A percentile compares a stretch with the other conserved stretches of the same genome.
Conservation (phyloP, 495 filamentous ascomycete species). For the Neurospora intermedia region DNA sequence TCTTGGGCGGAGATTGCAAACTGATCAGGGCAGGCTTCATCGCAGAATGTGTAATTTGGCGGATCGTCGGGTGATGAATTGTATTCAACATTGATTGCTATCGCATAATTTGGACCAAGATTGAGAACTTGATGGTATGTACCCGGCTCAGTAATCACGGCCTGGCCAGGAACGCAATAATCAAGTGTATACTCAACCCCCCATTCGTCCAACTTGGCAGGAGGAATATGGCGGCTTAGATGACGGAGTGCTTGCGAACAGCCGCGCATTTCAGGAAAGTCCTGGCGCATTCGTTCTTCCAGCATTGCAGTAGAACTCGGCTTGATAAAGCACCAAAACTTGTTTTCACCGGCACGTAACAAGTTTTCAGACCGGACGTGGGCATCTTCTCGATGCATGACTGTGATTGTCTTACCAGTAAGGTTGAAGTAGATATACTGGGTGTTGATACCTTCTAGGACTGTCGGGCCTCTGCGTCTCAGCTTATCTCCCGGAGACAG, state of each 20-base stretch:
- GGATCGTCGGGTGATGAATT: constrained; percentile 20
- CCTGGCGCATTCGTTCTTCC: constrained; percentile 14
- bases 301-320: constrained; percentile 14
- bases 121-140: constrained; percentile 29
- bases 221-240: constrained; percentile 23
- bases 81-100: constrained; percentile 27
- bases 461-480: constrained; percentile 13
- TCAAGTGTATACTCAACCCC: constrained; percentile 26
- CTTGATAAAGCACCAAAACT: constrained; percentile 28
- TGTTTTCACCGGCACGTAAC: constrained; percentile 22
- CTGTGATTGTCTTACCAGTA: constrained; percentile 21
- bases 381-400: constrained; percentile 25
- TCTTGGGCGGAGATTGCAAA: constrained; percentile 19
- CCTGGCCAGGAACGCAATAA: constrained; percentile 24
- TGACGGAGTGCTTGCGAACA: constrained; percentile 25
- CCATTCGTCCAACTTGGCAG: constrained; percentile 19
- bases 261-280: constrained; percentile 18
- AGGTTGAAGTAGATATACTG: constrained; percentile 28
- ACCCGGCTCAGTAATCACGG: constrained; percentile 22
- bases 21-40: constrained; percentile 19
- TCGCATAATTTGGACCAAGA: constrained; percentile 22
- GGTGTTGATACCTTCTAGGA: constrained; percentile 23
- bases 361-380: constrained; percentile 26
- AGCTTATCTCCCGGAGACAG: constrained; percentile 23
- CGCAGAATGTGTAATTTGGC: constrained; percentile 17